Percentiles rank a stretch among this genome's conserved stretches.
phyloP scores from a whole-genome alignment of 1,284 basidiomycete genomes.

The Tylopilus sp. region DNA sequence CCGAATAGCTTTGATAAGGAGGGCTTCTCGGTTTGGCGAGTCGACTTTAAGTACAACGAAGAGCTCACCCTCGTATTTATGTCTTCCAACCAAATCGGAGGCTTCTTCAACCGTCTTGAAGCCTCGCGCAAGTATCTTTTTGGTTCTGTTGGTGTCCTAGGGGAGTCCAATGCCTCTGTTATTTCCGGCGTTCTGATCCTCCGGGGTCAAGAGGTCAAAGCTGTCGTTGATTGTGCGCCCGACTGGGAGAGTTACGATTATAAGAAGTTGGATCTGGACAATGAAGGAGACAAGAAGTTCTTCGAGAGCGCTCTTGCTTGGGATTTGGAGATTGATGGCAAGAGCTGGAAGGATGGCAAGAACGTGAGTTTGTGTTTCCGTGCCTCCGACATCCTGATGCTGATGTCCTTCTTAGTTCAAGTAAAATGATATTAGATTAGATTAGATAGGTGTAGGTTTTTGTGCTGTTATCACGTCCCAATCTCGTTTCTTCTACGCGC shows the following conservation, averaged over 20 bases:
- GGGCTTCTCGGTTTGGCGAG: constrained; percentile 90
- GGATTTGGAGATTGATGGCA: constrained; percentile 84
- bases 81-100: constrained; percentile 87
- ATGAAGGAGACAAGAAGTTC: constrained; percentile 77
- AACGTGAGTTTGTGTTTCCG: constrained; percentile 53
- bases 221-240: constrained; percentile 82
- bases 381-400: neutral
- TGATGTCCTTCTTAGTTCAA: constrained; percentile 26
- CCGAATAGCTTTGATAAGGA: constrained; percentile 77
- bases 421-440: constrained; percentile 11
- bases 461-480: constrained; percentile 4
- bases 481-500: constrained; percentile 2
- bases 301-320: constrained; percentile 89
- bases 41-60: constrained; percentile 96
- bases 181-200: constrained; percentile 82
- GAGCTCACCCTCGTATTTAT: constrained; percentile 93
- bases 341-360: constrained; percentile 86
- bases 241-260: constrained; percentile 91
- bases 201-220: constrained; percentile 72
- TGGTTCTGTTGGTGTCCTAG: constrained; percentile 90
- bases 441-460: constrained; percentile 29
- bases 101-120: constrained; percentile 97
- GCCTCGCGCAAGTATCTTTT: constrained; percentile 95
- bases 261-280: constrained; percentile 67
- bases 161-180: constrained; percentile 71